Base-by-base conservation (phyloP, 2,329 filamentous ascomycete species). In the Trichoderma sp. region DNA sequence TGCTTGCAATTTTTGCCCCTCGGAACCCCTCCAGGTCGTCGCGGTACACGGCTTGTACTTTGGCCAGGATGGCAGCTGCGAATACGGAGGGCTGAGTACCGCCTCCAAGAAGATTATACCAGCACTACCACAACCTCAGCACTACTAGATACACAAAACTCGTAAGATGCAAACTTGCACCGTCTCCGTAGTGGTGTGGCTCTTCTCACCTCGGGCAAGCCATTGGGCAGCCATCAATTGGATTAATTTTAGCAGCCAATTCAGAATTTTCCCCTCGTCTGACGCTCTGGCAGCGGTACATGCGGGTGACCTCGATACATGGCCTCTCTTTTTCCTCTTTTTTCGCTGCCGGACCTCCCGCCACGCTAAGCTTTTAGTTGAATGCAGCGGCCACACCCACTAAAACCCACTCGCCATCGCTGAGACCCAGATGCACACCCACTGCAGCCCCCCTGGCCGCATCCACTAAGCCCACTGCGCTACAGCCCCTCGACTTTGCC, bases 331-430 rank as follows among this genome's bases (percentile, higher is more conserved):
- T 11, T 20, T 11, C n/a, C 43, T n/a, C n/a, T 50, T 9, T 20
- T 11, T n/a, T 50, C 68, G 71, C 53, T 72, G 70, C 72, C 72
- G 72, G 77, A 76, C 77, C 73, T 78, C 76, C 77, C 77, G 77
- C 77, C 73, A 71, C 77, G 74, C 77, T 78, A 78, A 72, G 67
- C 72, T 72, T 78, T 74, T 77, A 77, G 75, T 75, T 36, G 74
- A 72, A 72, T 74, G 74, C 73, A 73, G 72, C 73, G 68, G 59
- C 73, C 73, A 71, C 70, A 63, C 71, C 66, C 68, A 65, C 63
- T 61, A 47, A 61, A 61, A 68, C 65, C 57, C 72, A 73, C 59
- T 59, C 68, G 59, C 64, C 64, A 68, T 70, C 39, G 66, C 64
- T 69, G 63, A 61, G 70, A 64, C 66, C 70, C 66, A 72, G 70